Conservation (phyloP, 2,329 filamentous ascomycete genomes). For the Beauveria varroae region DNA sequence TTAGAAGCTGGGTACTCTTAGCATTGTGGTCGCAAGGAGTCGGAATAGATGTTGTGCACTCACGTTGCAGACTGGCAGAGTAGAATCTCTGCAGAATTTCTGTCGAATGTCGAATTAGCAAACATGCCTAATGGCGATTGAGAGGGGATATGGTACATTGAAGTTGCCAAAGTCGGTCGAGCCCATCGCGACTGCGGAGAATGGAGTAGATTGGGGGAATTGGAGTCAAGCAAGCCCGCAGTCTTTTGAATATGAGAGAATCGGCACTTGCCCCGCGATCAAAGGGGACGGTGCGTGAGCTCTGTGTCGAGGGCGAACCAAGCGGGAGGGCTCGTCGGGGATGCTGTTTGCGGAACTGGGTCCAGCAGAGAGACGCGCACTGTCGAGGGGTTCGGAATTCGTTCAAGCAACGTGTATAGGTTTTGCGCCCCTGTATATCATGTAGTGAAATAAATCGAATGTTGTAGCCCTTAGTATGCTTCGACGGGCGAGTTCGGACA, state of each 20-base stretch:
- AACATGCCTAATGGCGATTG: conserved; percentile 11
- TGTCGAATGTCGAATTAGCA: conserved; percentile 27
- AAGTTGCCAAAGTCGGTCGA: conserved; percentile 57
- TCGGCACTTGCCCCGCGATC: background rate
- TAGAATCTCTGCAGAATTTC: conserved; percentile 79
- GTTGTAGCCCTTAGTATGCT: too few relatives aligned
- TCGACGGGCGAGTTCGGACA: background rate
- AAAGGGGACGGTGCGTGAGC: background rate
- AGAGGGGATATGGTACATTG: conserved; percentile 33
- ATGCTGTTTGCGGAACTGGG: conserved; percentile 9
- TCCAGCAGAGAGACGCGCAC: background rate
- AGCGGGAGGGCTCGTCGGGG: background rate
- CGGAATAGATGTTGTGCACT: conserved; percentile 26
- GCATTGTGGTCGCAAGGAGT: background rate
- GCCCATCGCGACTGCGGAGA: conserved; percentile 40
- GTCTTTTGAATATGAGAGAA: background rate
- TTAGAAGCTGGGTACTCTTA: conserved; percentile 50
- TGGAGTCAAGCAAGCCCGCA: background rate
- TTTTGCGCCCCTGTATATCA: background rate
- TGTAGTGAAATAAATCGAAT: background rate
- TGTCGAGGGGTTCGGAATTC: background rate
- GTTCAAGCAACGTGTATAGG: background rate
- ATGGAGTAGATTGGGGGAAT: conserved; percentile 3
- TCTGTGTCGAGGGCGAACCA: conserved; percentile 4
- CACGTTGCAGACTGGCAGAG: conserved; percentile 79